Conservation (phyloP, 2,329 filamentous ascomycete genomes). For the Nothomitra cinnamomea region DNA sequence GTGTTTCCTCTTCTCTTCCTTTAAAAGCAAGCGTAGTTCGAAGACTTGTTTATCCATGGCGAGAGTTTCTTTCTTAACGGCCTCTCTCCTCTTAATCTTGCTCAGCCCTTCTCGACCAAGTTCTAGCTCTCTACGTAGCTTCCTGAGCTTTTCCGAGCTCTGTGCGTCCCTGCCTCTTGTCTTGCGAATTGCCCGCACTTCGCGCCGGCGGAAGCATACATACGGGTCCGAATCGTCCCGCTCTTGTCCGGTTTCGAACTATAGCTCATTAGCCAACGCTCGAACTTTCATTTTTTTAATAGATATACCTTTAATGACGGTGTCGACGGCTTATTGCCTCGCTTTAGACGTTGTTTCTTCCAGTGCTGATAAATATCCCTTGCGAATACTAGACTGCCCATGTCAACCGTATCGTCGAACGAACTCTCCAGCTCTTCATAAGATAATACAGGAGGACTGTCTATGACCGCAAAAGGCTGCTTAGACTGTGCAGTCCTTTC, state of each 20-base stretch:
- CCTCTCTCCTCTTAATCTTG: conserved; percentile 63
- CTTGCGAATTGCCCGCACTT: conserved; percentile 87
- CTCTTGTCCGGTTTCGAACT: conserved; percentile 82
- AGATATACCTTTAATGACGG: conserved; percentile 49
- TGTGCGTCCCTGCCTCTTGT: conserved; percentile 87
- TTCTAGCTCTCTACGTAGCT: conserved; percentile 77
- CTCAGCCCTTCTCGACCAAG: conserved; percentile 68
- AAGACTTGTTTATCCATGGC: conserved; percentile 63
- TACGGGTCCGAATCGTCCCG: conserved; percentile 94
- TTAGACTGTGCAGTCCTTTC: conserved; percentile 72
- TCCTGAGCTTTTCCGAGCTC: conserved; percentile 86
- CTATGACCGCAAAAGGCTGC: conserved; percentile 77
- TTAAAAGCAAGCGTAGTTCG: conserved; percentile 63
- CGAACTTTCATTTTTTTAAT: background rate
- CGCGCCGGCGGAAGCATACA: conserved; percentile 90
- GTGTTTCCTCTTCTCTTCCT: conserved; percentile 74
- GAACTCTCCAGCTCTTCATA: conserved; percentile 61
- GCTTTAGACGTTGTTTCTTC: conserved; percentile 51
- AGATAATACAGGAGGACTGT: conserved; percentile 63
- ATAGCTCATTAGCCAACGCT: conserved; percentile 10
- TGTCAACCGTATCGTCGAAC: conserved; percentile 40
- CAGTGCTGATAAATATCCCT: conserved; percentile 83
- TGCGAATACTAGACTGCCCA: conserved; percentile 39
- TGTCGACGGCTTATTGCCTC: conserved; percentile 56
- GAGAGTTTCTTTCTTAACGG: conserved; percentile 61